phyloP scores from a whole-genome alignment of 2,329 filamentous ascomycete species.

The Diaporthe aspalathi region DNA sequence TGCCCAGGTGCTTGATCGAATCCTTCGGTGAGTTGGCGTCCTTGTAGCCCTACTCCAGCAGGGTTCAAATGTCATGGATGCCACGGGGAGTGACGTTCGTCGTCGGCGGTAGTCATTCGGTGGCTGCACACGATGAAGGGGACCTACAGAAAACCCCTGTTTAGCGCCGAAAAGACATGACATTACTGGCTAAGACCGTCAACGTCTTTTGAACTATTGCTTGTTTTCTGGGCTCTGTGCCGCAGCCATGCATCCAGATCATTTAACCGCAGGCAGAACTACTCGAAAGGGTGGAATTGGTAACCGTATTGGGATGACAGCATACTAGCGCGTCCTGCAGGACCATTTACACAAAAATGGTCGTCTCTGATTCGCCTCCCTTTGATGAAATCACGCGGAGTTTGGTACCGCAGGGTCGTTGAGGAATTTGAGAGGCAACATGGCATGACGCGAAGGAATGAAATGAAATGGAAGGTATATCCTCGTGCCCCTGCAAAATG shows the following conservation, averaged over 20 bases:
- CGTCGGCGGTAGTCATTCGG: neutral
- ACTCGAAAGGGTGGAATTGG: constrained; percentile 1
- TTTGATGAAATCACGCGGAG: constrained; percentile 7
- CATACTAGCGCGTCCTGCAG: constrained; percentile 21
- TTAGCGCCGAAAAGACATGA: neutral
- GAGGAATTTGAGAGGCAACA: constrained; percentile 17
- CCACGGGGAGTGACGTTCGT: neutral
- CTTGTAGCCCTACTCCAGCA: neutral
- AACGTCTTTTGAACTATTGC: constrained; percentile 12
- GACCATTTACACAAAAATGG: neutral
- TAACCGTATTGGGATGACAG: neutral
- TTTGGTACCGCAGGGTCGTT: neutral
- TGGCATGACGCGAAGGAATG: constrained; percentile 19
- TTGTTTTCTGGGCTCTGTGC: neutral
- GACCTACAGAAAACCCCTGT: neutral
- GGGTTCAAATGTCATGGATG: neutral
- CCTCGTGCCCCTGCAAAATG: neutral
- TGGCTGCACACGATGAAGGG: neutral
- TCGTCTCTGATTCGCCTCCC: constrained; percentile 22
- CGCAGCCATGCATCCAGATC: constrained; percentile 15
- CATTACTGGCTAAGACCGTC: neutral
- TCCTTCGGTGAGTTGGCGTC: neutral
- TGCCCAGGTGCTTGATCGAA: neutral
- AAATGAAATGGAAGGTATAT: constrained; percentile 15
- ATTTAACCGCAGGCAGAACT: constrained; percentile 23